Evolutionary conservation across 2,329 filamentous ascomycete genomes (phyloP), one percentile per base, ranked within the genome.

Genomic region (Trichoderma simmonsii): DNA sequence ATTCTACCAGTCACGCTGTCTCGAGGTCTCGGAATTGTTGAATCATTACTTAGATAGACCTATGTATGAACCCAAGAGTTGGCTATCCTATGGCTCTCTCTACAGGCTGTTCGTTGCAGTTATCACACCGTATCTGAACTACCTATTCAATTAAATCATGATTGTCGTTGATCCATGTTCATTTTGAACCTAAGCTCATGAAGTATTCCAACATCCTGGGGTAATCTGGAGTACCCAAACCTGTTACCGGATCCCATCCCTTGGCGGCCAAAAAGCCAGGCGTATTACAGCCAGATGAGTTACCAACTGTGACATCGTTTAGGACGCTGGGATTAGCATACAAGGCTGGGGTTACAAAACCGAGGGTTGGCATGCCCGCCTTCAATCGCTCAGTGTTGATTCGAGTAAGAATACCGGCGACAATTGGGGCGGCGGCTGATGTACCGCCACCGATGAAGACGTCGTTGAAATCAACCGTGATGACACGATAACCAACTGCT

Each of bases 391-490:
- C 75, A 43, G 73, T 76, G 14, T 78, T 78, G 2, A 78, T 74
- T 48, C 79, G 70, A 26, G 74, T 76, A 59, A 81, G 73, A 69
- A 82, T 78, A 36, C 75, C 74, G 3, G 73, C 78, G 18, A 80
- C 78, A 12, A 77, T 75, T 0, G 79, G 80, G 2, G 78, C 78
- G 21, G 78, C 77, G 5, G 76, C 77, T 61, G 83, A 86, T 0
- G 87, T 89, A n/a, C 86, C 87, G 67, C 81, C 86, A 1, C 85
- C 81, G 32, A 84, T 78, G 0, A 75, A 75, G 70, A 84, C 84
- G 6, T 77, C 76, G 32, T 83, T 83, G 65, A 85, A 79, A 43
- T 85, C 78, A 2, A 83, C 82, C 4, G 85, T 78, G 60, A 82
- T 79, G 73, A 82, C 83, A 63, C 80, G 83, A 6, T 80, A 82